Conservation (phyloP, 257 asterid genomes). For the Oldenlandia corymbosa region DNA sequence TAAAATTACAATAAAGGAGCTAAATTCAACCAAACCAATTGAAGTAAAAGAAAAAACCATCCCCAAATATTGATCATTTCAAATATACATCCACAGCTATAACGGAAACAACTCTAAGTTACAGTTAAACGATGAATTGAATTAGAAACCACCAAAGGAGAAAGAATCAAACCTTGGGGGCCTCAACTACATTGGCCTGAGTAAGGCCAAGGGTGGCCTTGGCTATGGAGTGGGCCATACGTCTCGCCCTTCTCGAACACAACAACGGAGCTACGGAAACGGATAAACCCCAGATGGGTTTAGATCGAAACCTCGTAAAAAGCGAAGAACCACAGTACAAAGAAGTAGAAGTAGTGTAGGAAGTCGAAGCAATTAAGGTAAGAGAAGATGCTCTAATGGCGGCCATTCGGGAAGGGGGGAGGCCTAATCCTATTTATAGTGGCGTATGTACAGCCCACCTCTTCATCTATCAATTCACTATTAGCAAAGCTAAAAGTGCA, state of each 20-base stretch:
- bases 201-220: constrained; percentile 52
- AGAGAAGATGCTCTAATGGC: constrained; percentile 28
- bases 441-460: neutral
- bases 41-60: neutral
- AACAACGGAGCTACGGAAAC: constrained; percentile 26
- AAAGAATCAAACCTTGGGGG: constrained; percentile 29
- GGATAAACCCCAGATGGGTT: constrained; percentile 22
- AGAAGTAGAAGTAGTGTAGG: constrained; percentile 8
- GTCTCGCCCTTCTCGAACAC: constrained; percentile 26
- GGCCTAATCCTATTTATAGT: constrained; percentile 9
- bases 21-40: neutral
- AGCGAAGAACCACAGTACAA: constrained; percentile 13
- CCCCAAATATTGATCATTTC: neutral
- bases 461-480: neutral
- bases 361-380: constrained; percentile 15
- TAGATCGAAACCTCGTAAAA: constrained; percentile 28
- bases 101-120: no score
- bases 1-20: neutral
- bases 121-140: no score
- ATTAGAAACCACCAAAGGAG: no score
- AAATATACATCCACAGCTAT: neutral
- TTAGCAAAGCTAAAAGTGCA: no score
- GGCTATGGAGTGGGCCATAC: constrained; percentile 42
- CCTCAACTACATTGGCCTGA: constrained; percentile 25
- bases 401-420: constrained; percentile 26